Percentiles rank a stretch among this genome's conserved stretches.
Conservation (phyloP, 148 eudicot genomes). For the Talinum fruticosum region DNA sequence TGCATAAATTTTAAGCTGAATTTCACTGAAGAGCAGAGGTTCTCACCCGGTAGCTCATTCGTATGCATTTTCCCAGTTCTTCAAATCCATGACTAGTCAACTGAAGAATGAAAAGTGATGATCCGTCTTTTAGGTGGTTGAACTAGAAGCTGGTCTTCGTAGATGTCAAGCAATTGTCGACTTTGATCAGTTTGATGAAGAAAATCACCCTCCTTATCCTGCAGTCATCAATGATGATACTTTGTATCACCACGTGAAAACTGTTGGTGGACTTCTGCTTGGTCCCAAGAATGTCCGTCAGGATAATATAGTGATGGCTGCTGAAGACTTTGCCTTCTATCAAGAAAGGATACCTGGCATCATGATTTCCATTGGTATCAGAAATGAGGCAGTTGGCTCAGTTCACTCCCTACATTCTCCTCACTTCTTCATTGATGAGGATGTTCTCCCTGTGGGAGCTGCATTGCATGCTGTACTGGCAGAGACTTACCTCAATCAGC, state of each 20-base stretch:
- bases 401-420: constrained; percentile 65
- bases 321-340: constrained; percentile 85
- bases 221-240: constrained; percentile 51
- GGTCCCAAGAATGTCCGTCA: constrained; percentile 50
- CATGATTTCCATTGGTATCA: constrained; percentile 54
- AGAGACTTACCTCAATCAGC: constrained; percentile 47
- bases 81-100: background rate
- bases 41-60: background rate
- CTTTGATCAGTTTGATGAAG: constrained; percentile 38
- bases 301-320: constrained; percentile 53
- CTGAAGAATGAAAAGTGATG: background rate
- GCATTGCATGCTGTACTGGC: constrained; percentile 57
- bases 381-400: constrained; percentile 58
- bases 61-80: no score
- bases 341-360: constrained; percentile 65
- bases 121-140: constrained; percentile 44
- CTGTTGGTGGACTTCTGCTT: constrained; percentile 41
- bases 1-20: background rate
- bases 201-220: constrained; percentile 52
- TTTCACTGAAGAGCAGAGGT: no score
- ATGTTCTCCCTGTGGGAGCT: constrained; percentile 68
- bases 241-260: constrained; percentile 46
- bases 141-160: constrained; percentile 53
- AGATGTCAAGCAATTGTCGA: constrained; percentile 47
- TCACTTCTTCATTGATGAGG: constrained; percentile 69